Evolutionary conservation across 2,329 filamentous ascomycete species (phyloP), one percentile per base, ranked within the genome.

Genomic region (Phaeosphaeriaceae sp.): DNA sequence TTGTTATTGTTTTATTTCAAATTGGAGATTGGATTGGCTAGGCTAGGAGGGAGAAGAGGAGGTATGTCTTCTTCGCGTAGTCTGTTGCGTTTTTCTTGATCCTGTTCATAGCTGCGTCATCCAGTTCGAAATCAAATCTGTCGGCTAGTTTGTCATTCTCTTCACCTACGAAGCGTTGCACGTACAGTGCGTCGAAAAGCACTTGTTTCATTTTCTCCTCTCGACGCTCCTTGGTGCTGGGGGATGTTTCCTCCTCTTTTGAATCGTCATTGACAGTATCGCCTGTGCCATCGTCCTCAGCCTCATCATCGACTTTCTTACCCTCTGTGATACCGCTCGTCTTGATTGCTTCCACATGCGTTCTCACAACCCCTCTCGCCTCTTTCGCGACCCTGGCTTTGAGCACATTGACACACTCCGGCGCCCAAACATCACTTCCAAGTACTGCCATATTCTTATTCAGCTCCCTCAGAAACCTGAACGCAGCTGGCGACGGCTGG

Each of bases 371-470:
- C 12, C 36, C 74, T n/a, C 72, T 73, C 1, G 93, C 67, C 40
- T 80, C 74, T 34, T 73, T 71, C 5, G 76, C 70, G 5, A 91
- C 65, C 37, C 77, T 69, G n/a, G 63, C 67, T 73, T 91, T 94
- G 55, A 96, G 64, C 0, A 77, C 76, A 0, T 63, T 61, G 1
- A 92, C 82, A 0, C 89, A 88, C 2, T 79, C 78, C 2, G 84
- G 81, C 44, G 87, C 92, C 92, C 92, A 97, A 2, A 97, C 72
- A 68, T 97, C 93, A 37, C 83, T 78, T 0, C 92, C 92, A 3
- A 82, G 77, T 11, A 80, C 77, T 3, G 82, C 82, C 90, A 97
- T 95, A 4, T 81, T 77, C 38, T 77, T 75, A 4, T 84, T 83
- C 21, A 96, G 67, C 36, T 79, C 79, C 18, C 85, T 83, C 40